Conservation (phyloP, 345 rosid species). For the Kandelia obovata region DNA sequence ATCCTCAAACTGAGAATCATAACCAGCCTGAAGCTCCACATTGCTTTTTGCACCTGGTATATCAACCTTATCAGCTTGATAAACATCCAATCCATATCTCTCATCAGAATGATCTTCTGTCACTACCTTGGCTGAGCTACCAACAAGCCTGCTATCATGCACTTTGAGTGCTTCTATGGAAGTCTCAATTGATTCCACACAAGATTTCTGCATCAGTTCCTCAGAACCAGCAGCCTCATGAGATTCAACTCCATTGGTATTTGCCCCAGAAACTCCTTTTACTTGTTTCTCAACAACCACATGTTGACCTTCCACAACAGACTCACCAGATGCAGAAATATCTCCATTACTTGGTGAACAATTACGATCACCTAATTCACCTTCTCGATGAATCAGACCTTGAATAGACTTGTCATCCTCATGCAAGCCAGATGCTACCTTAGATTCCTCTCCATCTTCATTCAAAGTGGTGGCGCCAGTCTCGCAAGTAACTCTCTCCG, state of each 20-base stretch:
- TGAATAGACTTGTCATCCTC: conserved; percentile 12
- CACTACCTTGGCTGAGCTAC: conserved; percentile 11
- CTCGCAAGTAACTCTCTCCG: too few relatives aligned
- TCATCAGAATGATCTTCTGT: conserved; percentile 19
- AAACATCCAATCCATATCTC: conserved; percentile 17
- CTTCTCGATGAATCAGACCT: conserved; percentile 14
- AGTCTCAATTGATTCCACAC: conserved; percentile 8
- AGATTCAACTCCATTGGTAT: conserved; percentile 14
- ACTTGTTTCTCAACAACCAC: not conserved
- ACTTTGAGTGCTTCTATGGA: conserved; percentile 6
- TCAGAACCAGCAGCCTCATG: conserved; percentile 4
- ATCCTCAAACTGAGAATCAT: conserved; percentile 60
- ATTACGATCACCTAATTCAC: conserved; percentile 6
- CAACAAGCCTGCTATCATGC: conserved; percentile 12
- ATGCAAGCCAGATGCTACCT: not conserved
- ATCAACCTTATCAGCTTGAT: conserved; percentile 22
- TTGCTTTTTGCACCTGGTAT: conserved; percentile 9
- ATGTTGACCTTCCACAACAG: conserved; percentile 11
- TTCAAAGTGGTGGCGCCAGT: too few relatives aligned
- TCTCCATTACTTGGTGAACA: conserved; percentile 10
- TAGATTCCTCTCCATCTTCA: conserved; percentile 7
- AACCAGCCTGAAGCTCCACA: conserved; percentile 41
- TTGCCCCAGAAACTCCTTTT: conserved; percentile 5
- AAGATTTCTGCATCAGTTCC: conserved; percentile 14
- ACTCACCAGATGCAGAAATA: conserved; percentile 1